A percentile compares a stretch with the other conserved stretches of the same genome.
Evolutionary conservation across 2,329 filamentous ascomycete species (phyloP).

Genomic region (Zalaria sp.): DNA sequence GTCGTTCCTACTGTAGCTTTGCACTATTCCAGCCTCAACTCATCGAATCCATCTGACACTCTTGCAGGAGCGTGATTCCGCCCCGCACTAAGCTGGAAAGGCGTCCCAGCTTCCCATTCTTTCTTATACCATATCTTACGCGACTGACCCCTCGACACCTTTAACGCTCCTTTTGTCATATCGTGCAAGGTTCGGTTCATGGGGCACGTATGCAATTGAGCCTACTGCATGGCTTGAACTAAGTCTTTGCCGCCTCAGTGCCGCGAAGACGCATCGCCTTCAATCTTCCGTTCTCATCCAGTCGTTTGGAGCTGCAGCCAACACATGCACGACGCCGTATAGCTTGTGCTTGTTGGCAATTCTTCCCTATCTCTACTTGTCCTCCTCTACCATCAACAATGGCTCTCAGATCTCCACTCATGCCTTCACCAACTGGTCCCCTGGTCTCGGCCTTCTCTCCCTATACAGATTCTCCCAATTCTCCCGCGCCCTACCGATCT

Average conservation of each 20-base stretch:
- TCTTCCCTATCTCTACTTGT: not conserved
- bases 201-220: not conserved
- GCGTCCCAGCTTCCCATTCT: not conserved
- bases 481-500: slow-evolving; percentile 29
- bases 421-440: slow-evolving; percentile 26
- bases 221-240: no score
- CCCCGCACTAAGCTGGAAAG: no score
- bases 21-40: not conserved
- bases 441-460: slow-evolving; percentile 34
- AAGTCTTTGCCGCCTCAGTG: not conserved
- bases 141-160: no score
- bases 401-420: slow-evolving; percentile 20
- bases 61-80: not conserved
- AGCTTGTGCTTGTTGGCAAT: not conserved
- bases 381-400: not conserved
- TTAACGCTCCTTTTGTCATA: no score
- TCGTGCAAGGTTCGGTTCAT: no score
- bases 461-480: slow-evolving; percentile 37
- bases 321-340: not conserved
- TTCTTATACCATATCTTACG: not conserved
- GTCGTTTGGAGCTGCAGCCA: not conserved
- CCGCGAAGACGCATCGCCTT: not conserved
- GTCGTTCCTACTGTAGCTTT: not conserved
- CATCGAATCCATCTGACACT: not conserved
- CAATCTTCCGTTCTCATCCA: not conserved